Evolutionary conservation across 768 basidiomycete genomes (phyloP), one percentile per base, ranked within the genome.

Genomic region (Dendrothele bispora): DNA sequence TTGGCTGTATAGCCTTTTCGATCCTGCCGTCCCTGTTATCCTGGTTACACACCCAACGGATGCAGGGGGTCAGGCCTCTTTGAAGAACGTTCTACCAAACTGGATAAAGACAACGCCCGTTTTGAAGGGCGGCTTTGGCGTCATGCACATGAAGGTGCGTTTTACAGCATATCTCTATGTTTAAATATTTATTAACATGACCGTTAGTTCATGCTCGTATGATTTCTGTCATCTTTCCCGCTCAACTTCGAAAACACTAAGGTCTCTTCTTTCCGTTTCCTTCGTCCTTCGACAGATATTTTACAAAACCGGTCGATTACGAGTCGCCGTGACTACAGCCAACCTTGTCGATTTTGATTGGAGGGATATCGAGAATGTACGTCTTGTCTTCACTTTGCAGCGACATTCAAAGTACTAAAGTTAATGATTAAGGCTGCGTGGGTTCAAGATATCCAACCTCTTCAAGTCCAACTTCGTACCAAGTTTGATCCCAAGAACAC

Each of bases 361-460:
- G 83, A 75, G 84, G 18, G 79, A 85, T 53, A 92, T 95, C 58
- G 92, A 97, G 66, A 97, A 97, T 63, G 91, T 55, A 91, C 87
- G 72, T 95, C 6, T 5, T n/a, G 22, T 7, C 10, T 21, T 46
- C 8, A 24, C 24, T 11, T 10, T 32, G 10, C 30, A n/a, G 30
- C 18, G 12, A 21, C 14, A 42, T n/a, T 94, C 68, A 89, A 84
- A 57, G 25, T 11, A 11, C 15, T 34, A 22, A 45, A 24, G 17
- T 12, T n/a, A 11, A n/a, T 18, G 17, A 77, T 81, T 10, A 12
- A 94, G 91, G 82, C 83, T 10, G 79, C 84, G 29, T 95, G 89
- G 88, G 68, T 95, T 4, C 92, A 95, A 72, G 93, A 95, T 55
- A 59, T 95, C n/a, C 83, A 84, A 10, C 28, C 72, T 18, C 61